These are phyloP conservation scores for Scedosporium minutisporum DNA, from an alignment of 2,329 filamentous ascomycete species.

Conservation along the genomic window DNA sequence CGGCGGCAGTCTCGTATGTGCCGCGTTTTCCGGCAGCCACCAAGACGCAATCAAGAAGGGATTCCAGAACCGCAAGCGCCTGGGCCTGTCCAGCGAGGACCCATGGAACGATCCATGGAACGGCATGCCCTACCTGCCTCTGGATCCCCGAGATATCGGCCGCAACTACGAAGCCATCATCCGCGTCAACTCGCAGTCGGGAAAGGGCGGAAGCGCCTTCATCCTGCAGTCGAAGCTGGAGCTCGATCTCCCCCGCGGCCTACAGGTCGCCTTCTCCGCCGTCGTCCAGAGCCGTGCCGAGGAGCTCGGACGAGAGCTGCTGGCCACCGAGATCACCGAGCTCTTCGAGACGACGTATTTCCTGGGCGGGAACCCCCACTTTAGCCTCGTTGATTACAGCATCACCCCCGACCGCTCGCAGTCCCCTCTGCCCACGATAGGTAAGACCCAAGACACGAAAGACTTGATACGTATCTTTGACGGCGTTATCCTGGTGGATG, in stretches of 20 bases:
- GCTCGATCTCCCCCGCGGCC: constrained; percentile 82
- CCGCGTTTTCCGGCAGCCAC: constrained; percentile 75
- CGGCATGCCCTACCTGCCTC: constrained; percentile 66
- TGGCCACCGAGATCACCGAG: constrained; percentile 71
- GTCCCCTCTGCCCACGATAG: constrained; percentile 59
- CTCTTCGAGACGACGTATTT: constrained; percentile 89
- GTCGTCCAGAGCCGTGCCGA: constrained; percentile 80
- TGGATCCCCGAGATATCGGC: constrained; percentile 88
- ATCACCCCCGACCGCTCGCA: constrained; percentile 75
- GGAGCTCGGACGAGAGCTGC: constrained; percentile 69
- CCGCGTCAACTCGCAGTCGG: constrained; percentile 93
- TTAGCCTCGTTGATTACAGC: constrained; percentile 82
- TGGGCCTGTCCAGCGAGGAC: constrained; percentile 46
- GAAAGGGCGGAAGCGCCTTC: constrained; percentile 91
- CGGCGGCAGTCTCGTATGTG: constrained; percentile 71
- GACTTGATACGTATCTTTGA: constrained; percentile 75
- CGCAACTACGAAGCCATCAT: constrained; percentile 95
- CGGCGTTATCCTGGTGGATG: constrained; percentile 75
- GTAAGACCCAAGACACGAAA: constrained; percentile 66
- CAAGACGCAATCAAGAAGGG: constrained; percentile 65
- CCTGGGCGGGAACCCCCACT: constrained; percentile 72
- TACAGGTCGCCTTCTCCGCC: constrained; percentile 84
- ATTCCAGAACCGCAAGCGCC: constrained; percentile 39
- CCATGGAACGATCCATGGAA: constrained; percentile 66
- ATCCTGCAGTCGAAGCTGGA: constrained; percentile 82